Conservation (phyloP, 192 early-diverging fungal genomes). For the Dissophora globulifera region DNA sequence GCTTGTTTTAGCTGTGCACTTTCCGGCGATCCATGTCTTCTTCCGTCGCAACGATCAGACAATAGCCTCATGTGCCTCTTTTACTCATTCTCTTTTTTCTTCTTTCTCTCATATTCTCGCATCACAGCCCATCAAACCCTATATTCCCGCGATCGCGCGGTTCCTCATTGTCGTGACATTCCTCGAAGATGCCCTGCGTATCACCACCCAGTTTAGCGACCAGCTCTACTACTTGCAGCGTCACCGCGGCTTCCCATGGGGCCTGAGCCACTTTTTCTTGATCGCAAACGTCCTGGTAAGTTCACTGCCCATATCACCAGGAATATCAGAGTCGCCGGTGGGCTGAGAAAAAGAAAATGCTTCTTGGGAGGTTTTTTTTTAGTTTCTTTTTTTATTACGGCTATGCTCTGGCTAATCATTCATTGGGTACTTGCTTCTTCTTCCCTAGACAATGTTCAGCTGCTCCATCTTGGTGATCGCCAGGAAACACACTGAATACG, state of each 20-base stretch:
- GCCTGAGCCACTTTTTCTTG: conserved; percentile 89
- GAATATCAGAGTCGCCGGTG: no score
- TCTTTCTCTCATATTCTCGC: no score
- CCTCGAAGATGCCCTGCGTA: conserved; percentile 92
- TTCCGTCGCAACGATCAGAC: no score
- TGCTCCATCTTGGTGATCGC: conserved; percentile 87
- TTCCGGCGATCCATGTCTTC: no score
- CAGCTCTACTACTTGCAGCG: conserved; percentile 88
- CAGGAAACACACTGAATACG: conserved; percentile 83
- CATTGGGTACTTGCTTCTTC: not conserved
- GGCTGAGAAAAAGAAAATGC: no score
- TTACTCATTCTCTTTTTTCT: no score
- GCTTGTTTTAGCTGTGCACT: not conserved
- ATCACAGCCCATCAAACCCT: conserved; percentile 90
- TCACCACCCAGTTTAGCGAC: conserved; percentile 89
- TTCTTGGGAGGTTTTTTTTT: no score
- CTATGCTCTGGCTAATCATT: not conserved
- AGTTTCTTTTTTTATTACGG: not conserved
- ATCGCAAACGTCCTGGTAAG: conserved; percentile 79
- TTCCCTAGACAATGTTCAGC: conserved; percentile 73
- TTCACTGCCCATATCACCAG: no score
- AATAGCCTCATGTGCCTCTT: no score
- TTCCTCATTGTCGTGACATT: conserved; percentile 97
- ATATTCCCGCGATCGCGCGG: conserved; percentile 88
- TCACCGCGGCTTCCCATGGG: conserved; percentile 83